Evolutionary conservation across 352 stramenopile species (phyloP), one percentile per base, ranked within the genome.

Genomic region (Phytophthora pini): DNA sequence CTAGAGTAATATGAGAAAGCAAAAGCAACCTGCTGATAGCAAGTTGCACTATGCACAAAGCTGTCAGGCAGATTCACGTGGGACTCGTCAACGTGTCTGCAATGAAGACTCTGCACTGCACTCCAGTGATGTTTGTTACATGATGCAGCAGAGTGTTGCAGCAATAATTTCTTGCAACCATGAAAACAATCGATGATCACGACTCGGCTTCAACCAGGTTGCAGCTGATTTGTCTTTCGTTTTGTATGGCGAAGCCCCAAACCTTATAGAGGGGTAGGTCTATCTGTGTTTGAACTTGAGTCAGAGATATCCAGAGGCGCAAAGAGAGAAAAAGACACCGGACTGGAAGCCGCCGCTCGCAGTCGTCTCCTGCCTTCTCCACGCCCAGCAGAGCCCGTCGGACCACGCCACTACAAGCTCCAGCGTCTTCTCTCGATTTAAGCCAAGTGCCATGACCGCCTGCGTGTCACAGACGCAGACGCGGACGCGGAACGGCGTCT

Each of bases 401-500:
- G 27, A 52, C 46, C 9, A 15, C 48, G 4, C 22, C 43, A n/a
- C 15, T 20, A 3, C 20, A 40, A 57, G 53, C 34, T 15, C 38
- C 22, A 46, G 38, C 34, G 32, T 7, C 17, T 63, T 10, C 13
- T 15, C 38, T 52, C 55, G 8, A 36, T 9, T 8, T 36, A 36
- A 36, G 10, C 9, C 27, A 34, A 34, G 50, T n/a, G 2, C 17
- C 52, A 74, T 70, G 65, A 64, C 17, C 32, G 31, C 31, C 5
- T 29, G 50, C 56, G 50, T 66, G 50, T 67, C 40, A 13, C 64
- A 68, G 58, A 49, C 63, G 27, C 44, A 79, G 56, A 52, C 80
- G 22, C 70, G 59, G 41, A 68, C 80, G n/a, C 54, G 83, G 11
- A 56, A 70, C 10, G 57, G 71, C 26, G 80, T 81, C 27, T 91